These are phyloP conservation scores for Phytophthora vignae DNA, from an alignment of 352 stramenopile genomes.

Conservation along the genomic window DNA sequence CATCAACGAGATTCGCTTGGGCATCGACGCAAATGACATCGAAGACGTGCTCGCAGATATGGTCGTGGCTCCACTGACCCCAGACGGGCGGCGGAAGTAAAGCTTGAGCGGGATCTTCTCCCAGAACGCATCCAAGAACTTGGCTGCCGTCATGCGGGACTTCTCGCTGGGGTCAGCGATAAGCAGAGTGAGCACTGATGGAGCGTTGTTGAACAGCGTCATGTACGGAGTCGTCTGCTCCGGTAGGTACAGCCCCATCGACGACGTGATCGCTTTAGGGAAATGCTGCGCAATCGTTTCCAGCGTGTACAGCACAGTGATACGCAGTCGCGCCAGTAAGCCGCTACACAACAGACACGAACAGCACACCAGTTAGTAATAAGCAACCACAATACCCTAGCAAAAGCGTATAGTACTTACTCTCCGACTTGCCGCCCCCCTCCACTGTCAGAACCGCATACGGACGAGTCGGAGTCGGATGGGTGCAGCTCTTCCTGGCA, in stretches of 20 bases:
- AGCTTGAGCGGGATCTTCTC: constrained; percentile 84
- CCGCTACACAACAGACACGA: constrained; percentile 43
- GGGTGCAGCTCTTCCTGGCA: constrained; percentile 66
- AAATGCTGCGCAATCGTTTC: constrained; percentile 77
- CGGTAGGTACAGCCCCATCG: constrained; percentile 81
- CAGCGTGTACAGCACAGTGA: constrained; percentile 77
- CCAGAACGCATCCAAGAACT: constrained; percentile 86
- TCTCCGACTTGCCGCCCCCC: constrained; percentile 50
- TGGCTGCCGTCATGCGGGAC: constrained; percentile 72
- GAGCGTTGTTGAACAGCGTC: constrained; percentile 79
- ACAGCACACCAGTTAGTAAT: not conserved
- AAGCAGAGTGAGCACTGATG: constrained; percentile 81
- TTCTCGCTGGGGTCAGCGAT: constrained; percentile 83
- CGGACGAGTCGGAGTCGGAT: constrained; percentile 78
- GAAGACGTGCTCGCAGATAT: constrained; percentile 42
- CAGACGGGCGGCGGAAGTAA: constrained; percentile 74
- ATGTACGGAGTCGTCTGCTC: constrained; percentile 85
- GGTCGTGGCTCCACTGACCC: constrained; percentile 27
- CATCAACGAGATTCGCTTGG: constrained; percentile 85
- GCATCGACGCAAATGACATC: constrained; percentile 86
- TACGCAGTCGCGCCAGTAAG: constrained; percentile 72
- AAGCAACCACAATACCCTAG: not conserved
- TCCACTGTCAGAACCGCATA: constrained; percentile 69
- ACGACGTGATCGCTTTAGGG: constrained; percentile 77
- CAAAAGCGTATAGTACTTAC: constrained; percentile 41